A percentile compares a stretch with the other conserved stretches of the same genome.
These are phyloP conservation scores for Rugonectria rugulosa DNA, from an alignment of 2,329 filamentous ascomycete species.

Conservation along the genomic window DNA sequence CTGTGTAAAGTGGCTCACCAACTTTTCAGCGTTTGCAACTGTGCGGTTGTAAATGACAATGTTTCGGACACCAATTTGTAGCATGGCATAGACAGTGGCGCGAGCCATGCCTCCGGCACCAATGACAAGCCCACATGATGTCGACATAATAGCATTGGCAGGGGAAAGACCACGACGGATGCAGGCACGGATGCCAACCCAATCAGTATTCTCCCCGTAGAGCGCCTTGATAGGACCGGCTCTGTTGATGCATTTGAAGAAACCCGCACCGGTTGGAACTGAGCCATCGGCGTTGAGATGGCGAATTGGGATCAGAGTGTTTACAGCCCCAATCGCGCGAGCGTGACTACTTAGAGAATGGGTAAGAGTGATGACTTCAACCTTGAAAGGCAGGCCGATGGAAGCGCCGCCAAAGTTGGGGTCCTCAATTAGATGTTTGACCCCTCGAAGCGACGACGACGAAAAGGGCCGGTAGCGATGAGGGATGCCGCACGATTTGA, in stretches of 20 bases:
- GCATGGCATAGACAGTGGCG: constrained; percentile 79
- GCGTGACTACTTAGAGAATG: constrained; percentile 77
- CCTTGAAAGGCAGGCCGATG: constrained; percentile 77
- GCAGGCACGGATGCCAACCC: constrained; percentile 79
- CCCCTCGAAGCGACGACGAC: constrained; percentile 65
- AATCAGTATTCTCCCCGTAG: constrained; percentile 83
- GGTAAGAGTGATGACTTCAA: constrained; percentile 73
- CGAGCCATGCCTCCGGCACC: constrained; percentile 80
- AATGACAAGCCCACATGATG: constrained; percentile 65
- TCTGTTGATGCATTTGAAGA: constrained; percentile 62
- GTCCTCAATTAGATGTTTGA: constrained; percentile 71
- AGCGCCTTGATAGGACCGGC: constrained; percentile 72
- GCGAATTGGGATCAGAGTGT: constrained; percentile 77
- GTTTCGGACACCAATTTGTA: constrained; percentile 78
- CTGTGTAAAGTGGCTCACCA: constrained; percentile 74
- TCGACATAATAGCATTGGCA: constrained; percentile 68
- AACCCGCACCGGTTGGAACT: constrained; percentile 62
- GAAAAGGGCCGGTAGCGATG: constrained; percentile 73
- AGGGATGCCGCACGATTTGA: constrained; percentile 71
- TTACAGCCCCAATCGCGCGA: constrained; percentile 77
- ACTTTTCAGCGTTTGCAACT: constrained; percentile 67
- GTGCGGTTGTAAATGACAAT: constrained; percentile 81
- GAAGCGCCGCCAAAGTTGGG: constrained; percentile 76
- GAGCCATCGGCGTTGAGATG: constrained; percentile 63
- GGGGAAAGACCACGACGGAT: constrained; percentile 77